Evolutionary conservation across 305 asterid genomes (phyloP).

Genomic region (Andrographis paniculata): DNA sequence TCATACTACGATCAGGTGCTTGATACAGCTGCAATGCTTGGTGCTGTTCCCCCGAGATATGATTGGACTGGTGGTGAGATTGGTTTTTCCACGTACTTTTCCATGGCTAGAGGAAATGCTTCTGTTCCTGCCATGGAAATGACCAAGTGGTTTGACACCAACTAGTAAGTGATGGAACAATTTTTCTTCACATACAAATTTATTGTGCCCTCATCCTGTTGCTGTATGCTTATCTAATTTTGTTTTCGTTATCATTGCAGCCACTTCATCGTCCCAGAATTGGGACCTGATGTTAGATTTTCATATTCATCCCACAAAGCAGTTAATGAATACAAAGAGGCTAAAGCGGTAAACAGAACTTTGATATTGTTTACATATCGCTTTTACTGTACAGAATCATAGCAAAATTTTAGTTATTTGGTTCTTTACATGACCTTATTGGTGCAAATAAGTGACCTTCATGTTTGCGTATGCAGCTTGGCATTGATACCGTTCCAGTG

Average conservation of each 20-base stretch:
- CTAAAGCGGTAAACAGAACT: conserved; percentile 69
- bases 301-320: conserved; percentile 91
- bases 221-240: conserved; percentile 2
- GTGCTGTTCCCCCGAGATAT: conserved; percentile 81
- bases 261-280: conserved; percentile 89
- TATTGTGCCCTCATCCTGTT: no score
- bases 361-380: no score
- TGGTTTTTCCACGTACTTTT: conserved; percentile 65
- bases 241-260: conserved; percentile 30
- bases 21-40: conserved; percentile 78
- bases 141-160: conserved; percentile 96
- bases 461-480: conserved; percentile 42
- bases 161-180: conserved; percentile 55
- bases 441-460: no score
- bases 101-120: conserved; percentile 92
- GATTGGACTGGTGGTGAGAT: conserved; percentile 80
- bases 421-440: no score
- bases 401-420: no score
- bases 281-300: conserved; percentile 87
- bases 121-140: conserved; percentile 91
- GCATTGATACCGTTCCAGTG: conserved; percentile 66
- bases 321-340: conserved; percentile 83
- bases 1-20: conserved; percentile 77
- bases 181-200: neutral
- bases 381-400: no score